A percentile compares a stretch with the other conserved stretches of the same genome.
Evolutionary conservation across 2,329 filamentous ascomycete genomes (phyloP).

Genomic region (Elsinoe perseae): DNA sequence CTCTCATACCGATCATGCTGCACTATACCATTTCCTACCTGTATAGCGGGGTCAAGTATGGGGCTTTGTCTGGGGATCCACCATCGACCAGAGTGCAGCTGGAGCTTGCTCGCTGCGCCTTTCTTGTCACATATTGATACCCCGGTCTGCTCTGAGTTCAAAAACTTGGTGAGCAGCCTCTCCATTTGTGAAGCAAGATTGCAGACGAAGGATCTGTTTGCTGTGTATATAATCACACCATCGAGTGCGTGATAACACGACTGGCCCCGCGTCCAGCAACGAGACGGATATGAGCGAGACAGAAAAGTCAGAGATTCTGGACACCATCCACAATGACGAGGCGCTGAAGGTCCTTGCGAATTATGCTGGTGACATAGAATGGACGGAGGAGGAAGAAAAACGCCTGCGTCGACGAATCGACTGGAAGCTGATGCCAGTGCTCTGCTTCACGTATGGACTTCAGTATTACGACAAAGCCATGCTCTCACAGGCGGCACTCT

Average conservation of each 20-base stretch:
- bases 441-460: conserved; percentile 40
- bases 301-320: conserved; percentile 17
- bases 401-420: conserved; percentile 38
- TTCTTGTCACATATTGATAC: background rate
- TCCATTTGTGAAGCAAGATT: no score
- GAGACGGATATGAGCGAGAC: background rate
- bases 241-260: background rate
- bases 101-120: conserved; percentile 3
- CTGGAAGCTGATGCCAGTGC: conserved; percentile 39
- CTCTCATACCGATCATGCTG: background rate
- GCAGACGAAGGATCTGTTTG: no score
- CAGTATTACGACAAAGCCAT: conserved; percentile 49
- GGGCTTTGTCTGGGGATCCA: background rate
- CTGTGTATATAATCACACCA: no score
- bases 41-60: background rate
- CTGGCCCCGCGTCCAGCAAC: background rate
- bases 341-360: conserved; percentile 36
- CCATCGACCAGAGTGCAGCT: background rate
- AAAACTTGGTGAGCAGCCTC: background rate
- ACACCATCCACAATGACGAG: conserved; percentile 35
- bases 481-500: conserved; percentile 45
- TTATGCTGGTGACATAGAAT: conserved; percentile 37
- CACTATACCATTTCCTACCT: background rate
- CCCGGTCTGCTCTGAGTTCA: background rate
- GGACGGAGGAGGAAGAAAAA: conserved; percentile 39